Evolutionary conservation across 257 asterid genomes (phyloP), one percentile per base, ranked within the genome.

Genomic region (Solanum peruvianum): DNA sequence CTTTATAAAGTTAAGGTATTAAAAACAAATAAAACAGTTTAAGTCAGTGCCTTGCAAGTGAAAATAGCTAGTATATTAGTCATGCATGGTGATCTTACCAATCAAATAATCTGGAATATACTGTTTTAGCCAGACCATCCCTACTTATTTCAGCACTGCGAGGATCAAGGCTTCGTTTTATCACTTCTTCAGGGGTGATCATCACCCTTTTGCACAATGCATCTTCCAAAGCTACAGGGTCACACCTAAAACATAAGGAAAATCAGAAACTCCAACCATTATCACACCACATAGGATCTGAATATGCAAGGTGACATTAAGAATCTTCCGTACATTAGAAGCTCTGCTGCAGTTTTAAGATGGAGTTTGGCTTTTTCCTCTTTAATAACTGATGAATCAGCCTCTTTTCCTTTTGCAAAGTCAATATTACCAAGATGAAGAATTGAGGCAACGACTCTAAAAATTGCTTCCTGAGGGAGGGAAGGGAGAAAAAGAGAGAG

Each of bases 171-270:
- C 99, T 92, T 88, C 99, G 94, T 92, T 95, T 96, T 67, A 96
- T 96, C 87, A 96, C 97, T 94, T 96, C 99, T 92, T 96, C 99
- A 7, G 99, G 99, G 85, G 99, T 96, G 90, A 96, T 87, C 99
- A 96, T 96, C 90, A 96, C 98, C 89, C 99, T 97, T 95, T 96
- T 95, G 91, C 98, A 94, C 83, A 96, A 85, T 77, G 98, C 99
- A 92, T 96, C 99, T 93, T 95, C 97, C 93, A 96, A 88, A 84
- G 92, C 97, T 88, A 86, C 91, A 66, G 94, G 93, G 93, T 96
- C 95, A 88, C 99, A 96, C 98, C 99, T 96, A 89, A 73, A 88
- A 87, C 69, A 88, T 73, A 66, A 87, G 67, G 86, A 87, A 52
- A 86, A 87, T 91, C 76, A 86, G 90, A 80, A 82, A 42, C 31